phyloP scores from a whole-genome alignment of 495 filamentous ascomycete species.

The Lasiosphaeria hispida region DNA sequence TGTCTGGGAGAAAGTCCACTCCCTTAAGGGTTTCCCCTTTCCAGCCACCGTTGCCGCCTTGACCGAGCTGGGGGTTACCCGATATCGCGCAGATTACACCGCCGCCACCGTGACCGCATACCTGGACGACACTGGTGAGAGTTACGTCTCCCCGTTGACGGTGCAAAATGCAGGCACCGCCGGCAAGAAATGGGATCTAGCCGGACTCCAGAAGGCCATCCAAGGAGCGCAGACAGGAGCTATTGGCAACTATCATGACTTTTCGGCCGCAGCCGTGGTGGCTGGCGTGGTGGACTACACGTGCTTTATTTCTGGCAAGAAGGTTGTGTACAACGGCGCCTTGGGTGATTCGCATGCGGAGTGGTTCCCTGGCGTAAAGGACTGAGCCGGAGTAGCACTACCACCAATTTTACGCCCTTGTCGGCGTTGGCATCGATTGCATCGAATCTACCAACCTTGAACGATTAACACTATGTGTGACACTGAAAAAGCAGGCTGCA shows the following conservation, averaged over 20 bases:
- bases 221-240: background rate
- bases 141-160: background rate
- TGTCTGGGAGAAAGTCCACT: slow-evolving; percentile 8
- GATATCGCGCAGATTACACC: slow-evolving; percentile 5
- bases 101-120: slow-evolving; percentile 3
- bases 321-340: background rate
- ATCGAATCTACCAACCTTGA: no score
- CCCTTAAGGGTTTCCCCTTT: background rate
- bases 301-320: background rate
- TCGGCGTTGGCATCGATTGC: no score
- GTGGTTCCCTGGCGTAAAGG: slow-evolving; percentile 6
- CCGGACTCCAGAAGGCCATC: background rate
- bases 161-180: background rate
- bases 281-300: slow-evolving; percentile 4
- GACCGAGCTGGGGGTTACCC: background rate
- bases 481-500: no score
- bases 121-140: background rate
- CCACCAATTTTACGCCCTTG: no score
- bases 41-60: background rate
- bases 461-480: no score
- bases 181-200: background rate
- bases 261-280: background rate
- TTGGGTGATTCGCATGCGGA: slow-evolving; percentile 6
- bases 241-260: background rate
- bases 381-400: no score